phyloP scores from a whole-genome alignment of 2,329 filamentous ascomycete genomes.

The Fusarium sublunatum region DNA sequence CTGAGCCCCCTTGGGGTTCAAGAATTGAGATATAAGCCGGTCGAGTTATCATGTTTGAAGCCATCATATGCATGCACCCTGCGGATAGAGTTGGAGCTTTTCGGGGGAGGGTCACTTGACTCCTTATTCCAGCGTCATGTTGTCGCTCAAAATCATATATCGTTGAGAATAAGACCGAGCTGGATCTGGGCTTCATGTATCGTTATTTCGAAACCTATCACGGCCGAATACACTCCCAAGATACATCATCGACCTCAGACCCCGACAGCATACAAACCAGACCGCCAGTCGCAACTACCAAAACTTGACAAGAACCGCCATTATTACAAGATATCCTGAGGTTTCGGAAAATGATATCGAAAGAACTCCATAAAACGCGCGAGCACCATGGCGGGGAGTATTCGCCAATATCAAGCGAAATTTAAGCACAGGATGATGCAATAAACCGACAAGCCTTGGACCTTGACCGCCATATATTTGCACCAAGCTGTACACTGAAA shows the following conservation, averaged over 20 bases:
- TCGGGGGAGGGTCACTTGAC: not conserved
- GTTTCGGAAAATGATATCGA: no score
- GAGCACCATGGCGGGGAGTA: no score
- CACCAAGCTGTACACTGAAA: no score
- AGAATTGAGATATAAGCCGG: not conserved
- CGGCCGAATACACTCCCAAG: conserved; percentile 8
- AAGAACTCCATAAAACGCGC: no score
- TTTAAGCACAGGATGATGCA: no score
- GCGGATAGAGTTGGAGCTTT: not conserved
- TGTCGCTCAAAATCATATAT: conserved; percentile 14
- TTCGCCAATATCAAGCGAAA: no score
- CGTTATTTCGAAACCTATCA: conserved; percentile 7
- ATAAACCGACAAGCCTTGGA: no score
- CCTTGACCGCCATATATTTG: no score
- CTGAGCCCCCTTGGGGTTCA: no score
- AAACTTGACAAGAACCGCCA: no score
- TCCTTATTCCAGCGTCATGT: conserved; percentile 1
- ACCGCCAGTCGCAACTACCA: conserved; percentile 19
- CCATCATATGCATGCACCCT: not conserved
- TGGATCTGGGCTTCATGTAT: not conserved
- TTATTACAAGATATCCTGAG: not conserved
- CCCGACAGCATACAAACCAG: conserved; percentile 10
- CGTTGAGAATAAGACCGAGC: conserved; percentile 1
- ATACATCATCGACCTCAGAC: not conserved
- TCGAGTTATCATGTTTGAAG: not conserved